A percentile compares a stretch with the other conserved stretches of the same genome.
Conservation (phyloP, 768 basidiomycete species). For the Podaxis sp. region DNA sequence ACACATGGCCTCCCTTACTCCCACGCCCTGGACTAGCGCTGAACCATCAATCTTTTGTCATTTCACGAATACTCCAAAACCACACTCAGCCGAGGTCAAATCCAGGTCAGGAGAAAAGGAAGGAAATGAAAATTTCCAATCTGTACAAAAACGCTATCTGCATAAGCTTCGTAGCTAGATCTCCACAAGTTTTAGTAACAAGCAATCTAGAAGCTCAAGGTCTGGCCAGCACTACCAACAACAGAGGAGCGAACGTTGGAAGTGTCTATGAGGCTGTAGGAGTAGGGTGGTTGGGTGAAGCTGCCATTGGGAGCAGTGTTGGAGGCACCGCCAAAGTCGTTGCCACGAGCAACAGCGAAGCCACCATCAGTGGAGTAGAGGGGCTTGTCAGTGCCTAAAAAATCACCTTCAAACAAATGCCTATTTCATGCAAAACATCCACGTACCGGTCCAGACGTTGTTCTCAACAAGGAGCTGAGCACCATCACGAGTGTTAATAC, state of each 20-base stretch:
- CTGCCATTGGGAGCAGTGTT: slow-evolving; percentile 26
- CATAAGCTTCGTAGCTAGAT: not conserved
- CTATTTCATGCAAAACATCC: not conserved
- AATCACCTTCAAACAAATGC: slow-evolving; percentile 3
- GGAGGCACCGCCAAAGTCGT: slow-evolving; percentile 24
- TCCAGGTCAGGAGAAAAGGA: not conserved
- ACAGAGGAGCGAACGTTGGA: slow-evolving; percentile 21
- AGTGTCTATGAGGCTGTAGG: slow-evolving; percentile 19
- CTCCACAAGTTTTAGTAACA: slow-evolving; percentile 13
- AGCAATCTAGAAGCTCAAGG: slow-evolving; percentile 19
- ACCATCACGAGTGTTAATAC: slow-evolving; percentile 40
- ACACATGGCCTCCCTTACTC: not conserved
- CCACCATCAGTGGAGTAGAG: slow-evolving; percentile 37
- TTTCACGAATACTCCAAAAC: no score
- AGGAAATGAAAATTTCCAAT: not conserved
- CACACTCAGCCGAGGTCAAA: not conserved
- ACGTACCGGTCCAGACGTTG: slow-evolving; percentile 38
- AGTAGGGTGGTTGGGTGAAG: slow-evolving; percentile 26
- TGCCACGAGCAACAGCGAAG: slow-evolving; percentile 34
- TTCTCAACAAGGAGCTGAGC: slow-evolving; percentile 44
- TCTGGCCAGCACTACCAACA: slow-evolving; percentile 23
- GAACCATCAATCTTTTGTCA: no score
- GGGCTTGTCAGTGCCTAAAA: slow-evolving; percentile 28
- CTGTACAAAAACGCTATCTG: not conserved
- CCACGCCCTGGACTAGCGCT: not conserved